Conservation (phyloP, 176 grass and related monocot genomes). For the Rhynchospora breviuscula region DNA sequence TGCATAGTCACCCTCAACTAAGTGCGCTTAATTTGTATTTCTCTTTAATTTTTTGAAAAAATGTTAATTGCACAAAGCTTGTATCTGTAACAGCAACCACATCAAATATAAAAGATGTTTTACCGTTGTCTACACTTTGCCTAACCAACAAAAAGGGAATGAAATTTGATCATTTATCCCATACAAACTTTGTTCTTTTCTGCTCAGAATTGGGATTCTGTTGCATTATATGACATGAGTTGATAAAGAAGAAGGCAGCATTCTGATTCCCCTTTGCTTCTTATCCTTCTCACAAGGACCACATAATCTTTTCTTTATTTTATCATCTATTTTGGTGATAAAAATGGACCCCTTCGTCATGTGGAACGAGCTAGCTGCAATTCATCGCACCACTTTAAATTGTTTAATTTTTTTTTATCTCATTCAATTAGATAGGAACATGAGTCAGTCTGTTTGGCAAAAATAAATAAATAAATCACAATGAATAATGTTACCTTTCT, state of each 20-base stretch:
- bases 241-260: not conserved
- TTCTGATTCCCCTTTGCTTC: constrained; percentile 23
- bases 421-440: no score
- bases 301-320: not conserved
- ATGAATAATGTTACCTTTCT: no score
- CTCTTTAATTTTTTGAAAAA: not conserved
- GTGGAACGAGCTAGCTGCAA: no score
- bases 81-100: constrained; percentile 8
- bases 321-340: not conserved
- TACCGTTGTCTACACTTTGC: not conserved
- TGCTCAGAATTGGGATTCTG: not conserved
- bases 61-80: not conserved
- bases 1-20: not conserved
- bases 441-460: no score
- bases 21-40: not conserved
- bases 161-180: not conserved
- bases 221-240: constrained; percentile 17
- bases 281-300: constrained; percentile 15
- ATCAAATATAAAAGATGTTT: not conserved
- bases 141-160: not conserved
- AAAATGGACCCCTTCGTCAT: not conserved
- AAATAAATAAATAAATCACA: no score
- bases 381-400: no score
- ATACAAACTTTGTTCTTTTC: not conserved
- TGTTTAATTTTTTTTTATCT: no score